Evolutionary conservation across 1,139 yeast genomes (phyloP), one percentile per base, ranked within the genome.

Genomic region (Diutina scorzettiae): DNA sequence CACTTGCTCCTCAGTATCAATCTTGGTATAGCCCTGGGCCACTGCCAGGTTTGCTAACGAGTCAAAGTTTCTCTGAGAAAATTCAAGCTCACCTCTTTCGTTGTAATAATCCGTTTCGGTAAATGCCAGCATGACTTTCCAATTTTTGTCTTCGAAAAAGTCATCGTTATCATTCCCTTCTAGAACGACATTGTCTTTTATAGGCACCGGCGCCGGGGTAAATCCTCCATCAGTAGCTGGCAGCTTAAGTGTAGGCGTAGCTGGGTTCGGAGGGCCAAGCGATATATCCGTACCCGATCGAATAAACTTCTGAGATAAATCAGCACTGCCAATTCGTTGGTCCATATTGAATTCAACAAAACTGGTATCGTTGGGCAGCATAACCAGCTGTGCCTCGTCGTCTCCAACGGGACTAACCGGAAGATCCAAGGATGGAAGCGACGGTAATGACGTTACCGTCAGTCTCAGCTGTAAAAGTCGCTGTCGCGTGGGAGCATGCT

Each of bases 1-100:
- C 29, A 93, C 94, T 55, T 91, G 97, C 46, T 76, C 81, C 51
- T 87, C 95, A 2, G 82, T 83, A 34, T 89, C 87, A 11, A 93
- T 82, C 51, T 94, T 79, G 1, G 98, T 91, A 55, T 93, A 91
- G 0, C 95, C 96, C 14, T 62, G 56, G 17, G 31, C 14, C 30
- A 17, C 16, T 3, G 39, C 39, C 9, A 16, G 27, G 16, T 34
- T 16, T 6, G n/a, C 24, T 7, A 34, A 8, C 6, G 19, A n/a
- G 20, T 34, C 28, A n/a, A 20, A 34, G 4, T 21, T n/a, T 5
- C 23, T 20, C 17, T 34, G n/a, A 4, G 37, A 19, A 16, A 34
- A 34, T 17, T 34, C 39, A 11, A 34, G 39, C 8, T 34, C 39
- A 5, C 39, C 39, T 4, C 23, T 34, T 16, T 34, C 39, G 17